These are phyloP conservation scores for Debaryomyces sp. DNA, from an alignment of 1,139 yeast species.

Conservation along the genomic window DNA sequence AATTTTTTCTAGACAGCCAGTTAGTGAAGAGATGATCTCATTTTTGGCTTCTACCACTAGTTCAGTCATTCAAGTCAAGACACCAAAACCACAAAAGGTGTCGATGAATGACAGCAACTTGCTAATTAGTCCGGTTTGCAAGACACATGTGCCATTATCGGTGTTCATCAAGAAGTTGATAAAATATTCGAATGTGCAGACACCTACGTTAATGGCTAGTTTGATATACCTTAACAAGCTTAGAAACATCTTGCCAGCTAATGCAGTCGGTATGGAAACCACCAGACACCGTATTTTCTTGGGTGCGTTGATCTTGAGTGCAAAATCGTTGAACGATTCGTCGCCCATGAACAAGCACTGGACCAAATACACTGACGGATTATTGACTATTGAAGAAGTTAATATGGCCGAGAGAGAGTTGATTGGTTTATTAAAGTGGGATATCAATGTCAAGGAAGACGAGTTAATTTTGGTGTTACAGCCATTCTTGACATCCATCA, in stretches of 20 bases:
- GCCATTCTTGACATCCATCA: constrained; percentile 77
- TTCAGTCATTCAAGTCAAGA: constrained; percentile 68
- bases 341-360: constrained; percentile 95
- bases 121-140: constrained; percentile 28
- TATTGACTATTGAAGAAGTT: constrained; percentile 74
- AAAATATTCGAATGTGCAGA: constrained; percentile 85
- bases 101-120: constrained; percentile 15
- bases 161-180: constrained; percentile 74
- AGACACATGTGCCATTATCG: constrained; percentile 39
- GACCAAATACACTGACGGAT: constrained; percentile 88
- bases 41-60: constrained; percentile 79
- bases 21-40: constrained; percentile 75
- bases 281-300: constrained; percentile 91
- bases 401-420: constrained; percentile 91
- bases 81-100: constrained; percentile 24
- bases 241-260: constrained; percentile 76
- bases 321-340: constrained; percentile 89
- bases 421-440: constrained; percentile 82
- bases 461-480: constrained; percentile 72
- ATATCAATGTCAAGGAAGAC: constrained; percentile 63
- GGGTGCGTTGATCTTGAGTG: constrained; percentile 84
- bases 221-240: constrained; percentile 79
- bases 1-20: constrained; percentile 75
- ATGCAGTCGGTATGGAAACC: constrained; percentile 91
- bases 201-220: constrained; percentile 93